These are phyloP conservation scores for Evernia prunastri DNA, from an alignment of 495 filamentous ascomycete genomes.

Conservation along the genomic window DNA sequence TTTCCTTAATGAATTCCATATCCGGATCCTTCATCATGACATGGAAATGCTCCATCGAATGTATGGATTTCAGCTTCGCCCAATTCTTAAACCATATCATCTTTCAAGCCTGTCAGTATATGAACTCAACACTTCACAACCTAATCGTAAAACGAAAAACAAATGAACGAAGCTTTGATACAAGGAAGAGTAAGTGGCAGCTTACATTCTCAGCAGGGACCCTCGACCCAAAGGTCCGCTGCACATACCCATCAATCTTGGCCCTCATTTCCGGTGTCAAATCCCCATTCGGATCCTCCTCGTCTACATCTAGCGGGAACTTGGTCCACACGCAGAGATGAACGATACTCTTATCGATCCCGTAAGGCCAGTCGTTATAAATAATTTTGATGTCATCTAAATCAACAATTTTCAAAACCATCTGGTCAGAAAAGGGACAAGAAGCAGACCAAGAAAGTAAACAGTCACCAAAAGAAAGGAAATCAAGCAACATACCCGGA, in stretches of 20 bases:
- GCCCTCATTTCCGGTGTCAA: constrained; percentile 54
- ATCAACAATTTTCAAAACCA: not conserved
- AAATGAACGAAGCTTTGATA: not conserved
- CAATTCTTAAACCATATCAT: constrained; percentile 91
- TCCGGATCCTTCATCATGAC: constrained; percentile 79
- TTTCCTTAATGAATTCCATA: constrained; percentile 56
- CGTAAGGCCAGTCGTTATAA: constrained; percentile 90
- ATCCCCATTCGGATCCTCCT: constrained; percentile 61
- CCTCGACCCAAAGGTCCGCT: constrained; percentile 51
- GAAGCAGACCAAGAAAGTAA: not conserved
- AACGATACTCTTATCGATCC: constrained; percentile 64
- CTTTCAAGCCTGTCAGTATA: constrained; percentile 32
- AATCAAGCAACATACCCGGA: constrained; percentile 36
- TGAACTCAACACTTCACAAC: not conserved
- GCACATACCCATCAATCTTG: constrained; percentile 63
- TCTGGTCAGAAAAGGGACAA: not conserved
- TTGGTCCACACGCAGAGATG: constrained; percentile 92
- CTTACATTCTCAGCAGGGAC: constrained; percentile 42
- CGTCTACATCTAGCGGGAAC: constrained; percentile 51
- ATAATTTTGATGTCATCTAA: constrained; percentile 67
- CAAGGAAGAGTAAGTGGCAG: not conserved
- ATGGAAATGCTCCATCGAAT: constrained; percentile 91
- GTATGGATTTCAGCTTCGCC: constrained; percentile 69
- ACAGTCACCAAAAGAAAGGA: not conserved
- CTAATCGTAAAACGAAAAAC: not conserved